These are phyloP conservation scores for Globisporangium echinulatum DNA, from an alignment of 352 stramenopile genomes.

Conservation along the genomic window DNA sequence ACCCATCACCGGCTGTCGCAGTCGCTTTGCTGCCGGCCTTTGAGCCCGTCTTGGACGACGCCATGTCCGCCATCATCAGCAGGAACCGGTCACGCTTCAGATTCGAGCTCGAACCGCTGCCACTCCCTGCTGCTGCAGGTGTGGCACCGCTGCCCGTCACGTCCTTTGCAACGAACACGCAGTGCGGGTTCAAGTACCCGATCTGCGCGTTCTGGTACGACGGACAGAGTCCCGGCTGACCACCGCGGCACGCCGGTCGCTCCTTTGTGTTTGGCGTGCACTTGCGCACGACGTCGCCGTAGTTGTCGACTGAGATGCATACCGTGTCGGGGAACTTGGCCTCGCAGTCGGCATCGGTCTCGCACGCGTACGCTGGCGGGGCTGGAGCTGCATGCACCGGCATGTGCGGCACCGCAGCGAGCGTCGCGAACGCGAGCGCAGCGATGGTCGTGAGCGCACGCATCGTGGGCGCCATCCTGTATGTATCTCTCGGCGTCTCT, in stretches of 20 bases:
- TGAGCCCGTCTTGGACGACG: constrained; percentile 3
- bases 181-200: constrained; percentile 78
- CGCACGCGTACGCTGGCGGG: constrained; percentile 35
- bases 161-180: constrained; percentile 72
- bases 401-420: background rate
- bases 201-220: constrained; percentile 45
- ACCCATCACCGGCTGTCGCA: constrained; percentile 5
- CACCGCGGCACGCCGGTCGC: constrained; percentile 66
- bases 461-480: background rate
- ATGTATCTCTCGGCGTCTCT: background rate
- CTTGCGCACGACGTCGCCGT: constrained; percentile 65
- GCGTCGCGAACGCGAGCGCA: background rate
- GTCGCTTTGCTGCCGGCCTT: constrained; percentile 3
- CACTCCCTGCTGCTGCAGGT: constrained; percentile 1
- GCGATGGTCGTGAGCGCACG: background rate
- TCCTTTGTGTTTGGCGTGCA: constrained; percentile 78
- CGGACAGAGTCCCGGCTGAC: constrained; percentile 33
- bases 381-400: background rate
- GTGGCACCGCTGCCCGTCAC: constrained; percentile 1
- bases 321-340: constrained; percentile 56
- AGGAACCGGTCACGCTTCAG: constrained; percentile 10
- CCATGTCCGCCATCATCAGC: constrained; percentile 9
- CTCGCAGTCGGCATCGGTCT: constrained; percentile 65
- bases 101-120: constrained; percentile 1
- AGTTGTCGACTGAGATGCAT: constrained; percentile 77